These are phyloP conservation scores for Phytopythium montanum DNA, from an alignment of 352 stramenopile species.

Conservation along the genomic window DNA sequence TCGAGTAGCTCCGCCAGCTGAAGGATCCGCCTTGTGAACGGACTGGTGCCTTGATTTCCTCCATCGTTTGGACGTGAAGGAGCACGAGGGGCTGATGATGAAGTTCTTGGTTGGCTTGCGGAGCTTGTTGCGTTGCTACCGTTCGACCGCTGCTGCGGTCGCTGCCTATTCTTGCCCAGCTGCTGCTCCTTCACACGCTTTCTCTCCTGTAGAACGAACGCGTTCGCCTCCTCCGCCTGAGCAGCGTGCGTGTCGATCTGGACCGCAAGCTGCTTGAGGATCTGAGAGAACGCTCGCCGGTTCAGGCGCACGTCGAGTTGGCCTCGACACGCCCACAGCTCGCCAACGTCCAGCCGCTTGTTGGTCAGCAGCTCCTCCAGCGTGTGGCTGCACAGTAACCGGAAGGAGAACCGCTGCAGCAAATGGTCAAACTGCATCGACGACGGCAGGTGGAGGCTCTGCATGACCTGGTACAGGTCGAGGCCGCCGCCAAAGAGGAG, in stretches of 20 bases:
- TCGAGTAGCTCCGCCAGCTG: slow-evolving; percentile 22
- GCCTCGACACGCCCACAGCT: slow-evolving; percentile 46
- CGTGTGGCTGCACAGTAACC: slow-evolving; percentile 43
- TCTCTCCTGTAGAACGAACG: slow-evolving; percentile 29
- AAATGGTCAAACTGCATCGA: slow-evolving; percentile 65
- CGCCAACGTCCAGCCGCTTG: slow-evolving; percentile 47
- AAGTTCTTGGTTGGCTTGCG: not conserved
- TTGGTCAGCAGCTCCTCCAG: slow-evolving; percentile 57
- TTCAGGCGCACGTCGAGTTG: slow-evolving; percentile 59
- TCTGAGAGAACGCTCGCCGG: slow-evolving; percentile 46
- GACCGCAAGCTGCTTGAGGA: slow-evolving; percentile 37
- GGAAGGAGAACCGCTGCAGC: slow-evolving; percentile 40
- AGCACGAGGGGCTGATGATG: not conserved
- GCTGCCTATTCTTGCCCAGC: slow-evolving; percentile 1
- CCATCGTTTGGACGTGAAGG: too few relatives aligned
- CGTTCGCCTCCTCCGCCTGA: slow-evolving; percentile 29
- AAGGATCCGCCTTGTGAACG: slow-evolving; percentile 11
- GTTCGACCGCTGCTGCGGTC: not conserved
- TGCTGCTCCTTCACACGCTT: slow-evolving; percentile 13
- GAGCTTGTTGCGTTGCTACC: not conserved
- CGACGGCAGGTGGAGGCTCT: slow-evolving; percentile 38
- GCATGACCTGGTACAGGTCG: slow-evolving; percentile 64
- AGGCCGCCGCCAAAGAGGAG: slow-evolving; percentile 55
- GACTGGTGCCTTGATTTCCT: not conserved
- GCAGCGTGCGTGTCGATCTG: slow-evolving; percentile 33